Evolutionary conservation across 2,329 filamentous ascomycete species (phyloP).

Genomic region (Talaromyces islandicus): DNA sequence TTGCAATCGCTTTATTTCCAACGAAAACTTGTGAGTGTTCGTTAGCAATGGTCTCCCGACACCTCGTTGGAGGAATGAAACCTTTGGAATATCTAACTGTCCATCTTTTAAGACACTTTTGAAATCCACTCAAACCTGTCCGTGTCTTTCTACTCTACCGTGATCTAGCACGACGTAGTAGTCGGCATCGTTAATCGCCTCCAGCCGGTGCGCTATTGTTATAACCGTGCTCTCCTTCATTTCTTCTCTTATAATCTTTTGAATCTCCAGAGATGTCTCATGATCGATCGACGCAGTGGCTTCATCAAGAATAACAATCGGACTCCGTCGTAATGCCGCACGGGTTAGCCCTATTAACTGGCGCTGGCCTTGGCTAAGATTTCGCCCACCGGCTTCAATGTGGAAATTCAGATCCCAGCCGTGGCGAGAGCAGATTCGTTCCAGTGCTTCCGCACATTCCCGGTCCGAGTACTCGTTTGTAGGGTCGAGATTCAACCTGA

Average conservation of each 20-base stretch:
- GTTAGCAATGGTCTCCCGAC: too few relatives aligned
- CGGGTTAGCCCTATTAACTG: slow-evolving; percentile 60
- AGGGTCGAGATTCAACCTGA: slow-evolving; percentile 59
- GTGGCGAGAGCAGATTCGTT: slow-evolving; percentile 50
- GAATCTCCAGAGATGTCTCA: slow-evolving; percentile 49
- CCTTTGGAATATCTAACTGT: too few relatives aligned
- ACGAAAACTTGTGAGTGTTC: too few relatives aligned
- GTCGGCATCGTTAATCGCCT: slow-evolving; percentile 56
- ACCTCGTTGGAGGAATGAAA: too few relatives aligned
- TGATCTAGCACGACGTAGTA: slow-evolving; percentile 50
- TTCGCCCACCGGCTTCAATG: slow-evolving; percentile 56
- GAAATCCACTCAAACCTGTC: slow-evolving; percentile 1
- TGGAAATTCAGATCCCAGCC: slow-evolving; percentile 51
- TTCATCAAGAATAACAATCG: slow-evolving; percentile 61
- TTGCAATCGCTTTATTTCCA: too few relatives aligned
- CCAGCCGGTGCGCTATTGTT: slow-evolving; percentile 59
- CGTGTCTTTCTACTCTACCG: slow-evolving; percentile 34
- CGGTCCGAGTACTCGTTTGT: slow-evolving; percentile 51
- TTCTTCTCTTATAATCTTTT: slow-evolving; percentile 31
- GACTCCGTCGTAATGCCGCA: slow-evolving; percentile 56
- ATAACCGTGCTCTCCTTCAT: slow-evolving; percentile 50
- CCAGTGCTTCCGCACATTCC: slow-evolving; percentile 40
- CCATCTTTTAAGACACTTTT: neutral
- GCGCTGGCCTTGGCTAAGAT: slow-evolving; percentile 55
- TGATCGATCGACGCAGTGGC: slow-evolving; percentile 60